A percentile compares a stretch with the other conserved stretches of the same genome.
Evolutionary conservation across 2,329 filamentous ascomycete species (phyloP).

Genomic region (Ceratocystis cacaofunesta): DNA sequence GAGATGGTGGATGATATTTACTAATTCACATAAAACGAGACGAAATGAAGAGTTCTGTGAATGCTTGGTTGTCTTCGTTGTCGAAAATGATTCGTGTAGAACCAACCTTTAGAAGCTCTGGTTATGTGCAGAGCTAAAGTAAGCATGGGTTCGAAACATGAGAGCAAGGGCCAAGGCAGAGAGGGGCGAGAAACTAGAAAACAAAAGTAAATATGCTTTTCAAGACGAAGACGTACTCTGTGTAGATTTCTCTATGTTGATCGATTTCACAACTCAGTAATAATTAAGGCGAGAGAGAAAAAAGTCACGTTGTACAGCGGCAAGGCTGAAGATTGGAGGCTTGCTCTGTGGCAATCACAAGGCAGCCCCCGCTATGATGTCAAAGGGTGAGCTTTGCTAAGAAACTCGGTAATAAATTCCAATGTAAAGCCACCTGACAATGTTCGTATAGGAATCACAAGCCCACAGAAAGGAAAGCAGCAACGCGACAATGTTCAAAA

Average conservation of each 20-base stretch:
- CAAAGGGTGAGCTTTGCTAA: slow-evolving; percentile 6
- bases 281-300: not conserved
- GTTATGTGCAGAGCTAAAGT: not conserved
- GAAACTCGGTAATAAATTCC: not conserved
- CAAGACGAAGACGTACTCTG: not conserved
- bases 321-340: slow-evolving; percentile 3
- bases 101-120: not conserved
- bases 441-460: not conserved
- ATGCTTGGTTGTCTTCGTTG: not conserved
- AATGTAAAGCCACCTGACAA: not conserved
- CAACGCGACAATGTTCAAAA: not conserved
- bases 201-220: not conserved
- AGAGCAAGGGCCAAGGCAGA: not conserved
- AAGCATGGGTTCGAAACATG: not conserved
- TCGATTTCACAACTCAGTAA: not conserved
- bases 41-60: not conserved
- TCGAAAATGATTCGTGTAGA: not conserved
- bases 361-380: slow-evolving; percentile 16
- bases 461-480: not conserved
- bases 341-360: slow-evolving; percentile 5
- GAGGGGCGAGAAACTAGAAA: not conserved
- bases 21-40: too few relatives aligned
- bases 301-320: not conserved
- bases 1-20: not conserved
- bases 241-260: not conserved